A percentile compares a stretch with the other conserved stretches of the same genome.
These are phyloP conservation scores for Didymella pinodella DNA, from an alignment of 2,329 filamentous ascomycete genomes.

Conservation along the genomic window DNA sequence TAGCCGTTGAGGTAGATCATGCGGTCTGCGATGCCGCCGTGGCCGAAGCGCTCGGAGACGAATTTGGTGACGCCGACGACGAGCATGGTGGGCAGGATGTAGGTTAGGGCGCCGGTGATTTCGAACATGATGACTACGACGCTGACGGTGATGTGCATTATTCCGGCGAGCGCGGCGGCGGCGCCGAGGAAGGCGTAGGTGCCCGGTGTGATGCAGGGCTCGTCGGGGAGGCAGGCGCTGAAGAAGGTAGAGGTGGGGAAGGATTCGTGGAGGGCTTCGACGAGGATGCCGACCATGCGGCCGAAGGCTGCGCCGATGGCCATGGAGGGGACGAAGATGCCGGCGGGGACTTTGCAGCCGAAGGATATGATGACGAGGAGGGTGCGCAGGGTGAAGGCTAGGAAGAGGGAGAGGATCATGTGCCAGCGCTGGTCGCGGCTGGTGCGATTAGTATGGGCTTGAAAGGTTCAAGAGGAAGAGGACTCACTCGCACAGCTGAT, in stretches of 20 bases:
- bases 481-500: slow-evolving; percentile 81
- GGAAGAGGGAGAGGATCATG: slow-evolving; percentile 78
- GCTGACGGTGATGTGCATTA: slow-evolving; percentile 97
- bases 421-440: slow-evolving; percentile 72
- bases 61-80: slow-evolving; percentile 97
- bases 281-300: slow-evolving; percentile 90
- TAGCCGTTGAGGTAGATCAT: slow-evolving; percentile 99
- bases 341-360: slow-evolving; percentile 95
- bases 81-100: slow-evolving; percentile 98
- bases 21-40: slow-evolving; percentile 93
- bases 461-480: too few species aligned
- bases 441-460: slow-evolving; percentile 1
- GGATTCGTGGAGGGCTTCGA: slow-evolving; percentile 85
- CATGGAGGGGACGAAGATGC: slow-evolving; percentile 98
- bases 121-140: slow-evolving; percentile 99
- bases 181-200: slow-evolving; percentile 97
- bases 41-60: slow-evolving; percentile 88
- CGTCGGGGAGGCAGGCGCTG: slow-evolving; percentile 84
- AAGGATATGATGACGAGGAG: slow-evolving; percentile 95
- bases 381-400: slow-evolving; percentile 82
- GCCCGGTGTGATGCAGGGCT: slow-evolving; percentile 94
- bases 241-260: slow-evolving; percentile 87
- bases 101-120: slow-evolving; percentile 93
- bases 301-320: slow-evolving; percentile 95
- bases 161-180: slow-evolving; percentile 87